phyloP scores from a whole-genome alignment of 2,329 filamentous ascomycete species.

The Xylariaceae sp. region DNA sequence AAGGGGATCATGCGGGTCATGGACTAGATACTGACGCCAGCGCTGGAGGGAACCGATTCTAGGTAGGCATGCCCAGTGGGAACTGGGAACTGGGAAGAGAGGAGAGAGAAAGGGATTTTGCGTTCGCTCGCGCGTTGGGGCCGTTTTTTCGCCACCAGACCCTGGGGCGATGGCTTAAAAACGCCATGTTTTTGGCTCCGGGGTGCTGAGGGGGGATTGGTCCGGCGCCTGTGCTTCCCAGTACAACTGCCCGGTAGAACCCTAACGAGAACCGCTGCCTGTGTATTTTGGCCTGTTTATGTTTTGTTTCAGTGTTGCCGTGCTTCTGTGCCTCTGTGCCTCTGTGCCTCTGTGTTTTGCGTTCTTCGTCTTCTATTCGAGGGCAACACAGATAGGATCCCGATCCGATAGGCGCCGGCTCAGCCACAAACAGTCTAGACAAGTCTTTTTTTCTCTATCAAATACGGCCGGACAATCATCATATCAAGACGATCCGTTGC shows the following conservation, averaged over 20 bases:
- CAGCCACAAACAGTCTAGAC: conserved; percentile 35
- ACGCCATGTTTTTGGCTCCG: conserved; percentile 24
- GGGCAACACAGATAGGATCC: conserved; percentile 13
- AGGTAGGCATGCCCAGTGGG: background rate
- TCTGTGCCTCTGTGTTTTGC: background rate
- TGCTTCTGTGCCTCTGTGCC: background rate
- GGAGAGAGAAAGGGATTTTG: conserved; percentile 25
- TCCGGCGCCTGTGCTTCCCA: conserved; percentile 15
- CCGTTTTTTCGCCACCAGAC: conserved; percentile 32
- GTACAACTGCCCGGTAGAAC: conserved; percentile 14
- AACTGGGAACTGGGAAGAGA: conserved; percentile 15
- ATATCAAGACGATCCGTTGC: conserved; percentile 12
- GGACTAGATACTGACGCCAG: conserved; percentile 24
- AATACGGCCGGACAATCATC: background rate
- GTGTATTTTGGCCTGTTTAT: background rate
- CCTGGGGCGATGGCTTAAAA: conserved; percentile 24
- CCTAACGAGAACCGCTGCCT: conserved; percentile 12
- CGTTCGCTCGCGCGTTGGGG: conserved; percentile 24
- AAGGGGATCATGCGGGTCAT: conserved; percentile 18
- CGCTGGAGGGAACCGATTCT: conserved; percentile 14
- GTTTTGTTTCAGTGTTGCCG: background rate
- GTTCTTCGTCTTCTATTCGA: conserved; percentile 1
- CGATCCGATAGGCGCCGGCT: conserved; percentile 22
- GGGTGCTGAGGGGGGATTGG: conserved; percentile 28
- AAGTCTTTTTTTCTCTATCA: conserved; percentile 20